Base-by-base conservation (phyloP, 495 filamentous ascomycete species). In the Daldinia bambusicola region DNA sequence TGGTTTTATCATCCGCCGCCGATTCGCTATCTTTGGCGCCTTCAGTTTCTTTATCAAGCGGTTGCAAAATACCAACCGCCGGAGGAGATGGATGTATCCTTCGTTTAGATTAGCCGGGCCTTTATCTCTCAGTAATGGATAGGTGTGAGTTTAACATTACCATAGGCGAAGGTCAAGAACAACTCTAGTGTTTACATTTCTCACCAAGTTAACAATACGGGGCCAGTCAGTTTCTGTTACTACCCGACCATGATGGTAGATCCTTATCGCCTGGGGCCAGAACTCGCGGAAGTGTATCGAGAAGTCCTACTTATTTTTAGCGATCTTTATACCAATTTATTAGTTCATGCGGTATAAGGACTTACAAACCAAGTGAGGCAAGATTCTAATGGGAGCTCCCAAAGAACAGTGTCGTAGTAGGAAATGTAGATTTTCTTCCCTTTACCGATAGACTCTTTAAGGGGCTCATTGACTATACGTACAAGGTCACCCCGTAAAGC, bases 351-450 rank as follows among this genome's bases (percentile, higher is more conserved):
- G 26, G 26, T 26, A 18, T 40, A 26, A 2, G 50, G 32, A 67
- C 78, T 69, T 64, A 81, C 80, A 76, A 82, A 76, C 80, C 80
- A 82, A 22, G 71, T 78, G 31, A 67, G 41, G 50, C 80, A 82
- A 12, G 78, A 61, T 5, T 77, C 63, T 9, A 76, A 26, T 0
- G 74, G 67, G 2, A 79, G 61, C 22, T 66, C 69, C 76, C 76
- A 79, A 9, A 75, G 55, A 14, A 74, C 43, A 9, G 66, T 69
- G 16, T 72, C 69, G 22, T 62, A 58, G 43, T 68, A 68, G 7
- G 45, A 67, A 4, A 77, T 63, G 4, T 75, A 75, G 40, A 52
- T 48, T 37, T 16, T 64, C 61, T 69, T 69, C 60, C 37, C 45
- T 45, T 55, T 70, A 31, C 38, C 51, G 30, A 50, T 34, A 32